Evolutionary conservation across 352 stramenopile species (phyloP), one percentile per base, ranked within the genome.

Genomic region (Phytophthora tentaculata): DNA sequence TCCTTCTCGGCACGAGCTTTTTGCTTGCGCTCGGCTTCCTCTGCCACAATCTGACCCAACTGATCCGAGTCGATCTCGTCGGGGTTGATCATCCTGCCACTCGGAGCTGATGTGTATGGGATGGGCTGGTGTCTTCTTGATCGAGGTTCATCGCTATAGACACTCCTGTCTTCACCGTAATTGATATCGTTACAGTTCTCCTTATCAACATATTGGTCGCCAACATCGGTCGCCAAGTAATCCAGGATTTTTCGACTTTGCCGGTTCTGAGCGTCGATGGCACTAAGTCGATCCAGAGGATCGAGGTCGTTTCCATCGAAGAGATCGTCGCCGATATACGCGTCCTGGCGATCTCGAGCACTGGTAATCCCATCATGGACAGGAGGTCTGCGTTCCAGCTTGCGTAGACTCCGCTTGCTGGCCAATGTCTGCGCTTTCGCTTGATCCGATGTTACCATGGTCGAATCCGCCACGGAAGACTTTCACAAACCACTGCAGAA

Each of bases 231-330:
- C 13, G 79, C 80, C 5, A 90, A 60, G 29, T 90, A 90, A 65
- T 89, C 81, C 5, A 90, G 77, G 16, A 90, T 61, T 52, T 89
- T 88, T 47, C 69, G 83, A 53, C 74, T 70, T 3, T 68, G 68
- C 23, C 71, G n/a, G n/a, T n/a, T n/a, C n/a, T n/a, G n/a, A n/a
- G n/a, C n/a, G n/a, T n/a, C n/a, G n/a, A n/a, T 13, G 9, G 6
- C 29, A 37, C 29, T 37, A 9, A 37, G 29, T 5, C 29, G 29
- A 9, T 37, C 29, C 6, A 37, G 29, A 37, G 1, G 14, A 10
- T n/a, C 14, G 35, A 43, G 35, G 6, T 6, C 13, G 3, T 17
- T n/a, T 43, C 35, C 45, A 35, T 78, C 71, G 17, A 83, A 64
- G 12, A 84, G 61, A 8, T 79, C 77, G 61, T 91, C 81, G 41